Evolutionary conservation across 306 rosid genomes (phyloP).

Genomic region (Erythrophleum fordii): DNA sequence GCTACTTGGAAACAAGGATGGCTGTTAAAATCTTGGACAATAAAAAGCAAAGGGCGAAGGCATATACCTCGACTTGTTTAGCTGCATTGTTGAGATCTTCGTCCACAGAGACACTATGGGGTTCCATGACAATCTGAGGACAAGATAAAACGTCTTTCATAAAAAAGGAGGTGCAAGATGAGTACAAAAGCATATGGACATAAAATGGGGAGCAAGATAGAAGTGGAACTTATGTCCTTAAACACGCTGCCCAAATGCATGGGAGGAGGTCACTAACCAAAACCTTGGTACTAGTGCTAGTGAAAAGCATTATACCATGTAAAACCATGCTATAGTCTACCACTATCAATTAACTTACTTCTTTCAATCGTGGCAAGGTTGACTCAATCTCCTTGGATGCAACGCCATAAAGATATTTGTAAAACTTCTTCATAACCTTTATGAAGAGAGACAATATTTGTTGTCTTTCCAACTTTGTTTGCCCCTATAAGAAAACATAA

Average conservation of each 20-base stretch:
- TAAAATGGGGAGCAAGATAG: neutral
- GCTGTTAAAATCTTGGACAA: neutral
- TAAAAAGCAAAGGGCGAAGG: neutral
- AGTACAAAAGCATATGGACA: constrained; percentile 9
- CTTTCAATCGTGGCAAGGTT: constrained; percentile 77
- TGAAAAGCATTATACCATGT: constrained; percentile 18
- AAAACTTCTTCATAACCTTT: constrained; percentile 80
- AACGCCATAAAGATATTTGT: constrained; percentile 61
- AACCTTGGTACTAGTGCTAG: neutral
- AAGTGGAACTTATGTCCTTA: neutral
- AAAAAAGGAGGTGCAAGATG: constrained; percentile 8
- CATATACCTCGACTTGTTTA: constrained; percentile 73
- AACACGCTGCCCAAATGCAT: constrained; percentile 1
- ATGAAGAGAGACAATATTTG: constrained; percentile 85
- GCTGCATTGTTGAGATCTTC: constrained; percentile 85
- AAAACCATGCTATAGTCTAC: neutral
- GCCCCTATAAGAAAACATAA: constrained; percentile 56
- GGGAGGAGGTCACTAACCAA: constrained; percentile 24
- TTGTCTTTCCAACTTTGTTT: constrained; percentile 72
- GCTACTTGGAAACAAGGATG: neutral
- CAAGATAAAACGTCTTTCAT: constrained; percentile 10
- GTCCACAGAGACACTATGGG: constrained; percentile 75
- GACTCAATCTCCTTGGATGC: constrained; percentile 76
- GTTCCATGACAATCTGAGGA: constrained; percentile 71
- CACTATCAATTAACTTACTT: constrained; percentile 55